Evolutionary conservation across 768 basidiomycete species (phyloP).

Genomic region (Macrolepiota dolichaula): DNA sequence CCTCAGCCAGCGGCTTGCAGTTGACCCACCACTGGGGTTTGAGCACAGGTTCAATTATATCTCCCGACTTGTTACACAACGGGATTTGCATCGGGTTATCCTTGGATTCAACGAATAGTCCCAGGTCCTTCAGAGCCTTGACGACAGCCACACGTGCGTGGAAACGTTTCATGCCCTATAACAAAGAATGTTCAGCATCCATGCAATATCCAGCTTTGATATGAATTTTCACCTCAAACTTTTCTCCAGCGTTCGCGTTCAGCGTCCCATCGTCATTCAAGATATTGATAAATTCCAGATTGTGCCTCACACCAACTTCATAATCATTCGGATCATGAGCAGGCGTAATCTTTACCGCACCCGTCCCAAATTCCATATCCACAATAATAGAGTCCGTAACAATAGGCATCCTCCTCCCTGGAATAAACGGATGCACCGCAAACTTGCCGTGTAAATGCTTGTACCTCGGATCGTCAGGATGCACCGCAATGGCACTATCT

Average conservation of each 20-base stretch:
- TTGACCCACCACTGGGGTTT: constrained; percentile 99
- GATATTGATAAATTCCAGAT: constrained; percentile 89
- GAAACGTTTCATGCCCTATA: constrained; percentile 90
- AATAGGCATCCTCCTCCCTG: constrained; percentile 79
- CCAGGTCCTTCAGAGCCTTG: constrained; percentile 77
- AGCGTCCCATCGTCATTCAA: constrained; percentile 96
- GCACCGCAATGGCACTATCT: constrained; percentile 95
- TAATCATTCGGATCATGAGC: constrained; percentile 98
- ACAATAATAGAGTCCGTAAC: constrained; percentile 83
- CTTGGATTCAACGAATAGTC: constrained; percentile 85
- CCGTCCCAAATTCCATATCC: constrained; percentile 96
- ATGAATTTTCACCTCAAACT: constrained; percentile 65
- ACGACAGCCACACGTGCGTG: constrained; percentile 85
- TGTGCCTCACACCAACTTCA: constrained; percentile 85
- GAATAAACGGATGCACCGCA: constrained; percentile 83
- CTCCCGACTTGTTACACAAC: constrained; percentile 87
- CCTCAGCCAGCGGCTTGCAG: constrained; percentile 87
- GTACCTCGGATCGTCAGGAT: constrained; percentile 90
- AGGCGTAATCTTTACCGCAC: constrained; percentile 98
- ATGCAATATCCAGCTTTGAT: not conserved
- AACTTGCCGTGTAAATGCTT: constrained; percentile 96
- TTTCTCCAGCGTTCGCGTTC: constrained; percentile 82
- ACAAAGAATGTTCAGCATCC: not conserved
- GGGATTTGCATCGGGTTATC: constrained; percentile 98
- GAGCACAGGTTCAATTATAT: constrained; percentile 90